Conservation (phyloP, 2,329 filamentous ascomycete genomes). For the Chlorencoelia australis region DNA sequence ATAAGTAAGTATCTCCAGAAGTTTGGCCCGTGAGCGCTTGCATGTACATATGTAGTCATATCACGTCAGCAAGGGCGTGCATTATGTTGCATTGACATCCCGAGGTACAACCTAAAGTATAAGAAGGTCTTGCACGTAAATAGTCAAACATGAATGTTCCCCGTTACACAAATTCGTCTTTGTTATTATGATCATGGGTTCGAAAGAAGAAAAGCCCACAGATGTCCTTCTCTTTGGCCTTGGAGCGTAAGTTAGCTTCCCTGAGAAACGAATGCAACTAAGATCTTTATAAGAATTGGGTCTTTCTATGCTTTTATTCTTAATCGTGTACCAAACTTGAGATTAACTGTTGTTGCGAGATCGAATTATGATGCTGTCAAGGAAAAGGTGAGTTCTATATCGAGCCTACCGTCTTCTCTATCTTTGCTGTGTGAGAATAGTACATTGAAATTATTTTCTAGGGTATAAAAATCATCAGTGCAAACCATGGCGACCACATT, state of each 20-base stretch:
- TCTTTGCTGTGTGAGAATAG: constrained; percentile 10
- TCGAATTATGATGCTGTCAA: constrained; percentile 49
- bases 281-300: constrained; percentile 34
- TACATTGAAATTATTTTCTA: constrained; percentile 10
- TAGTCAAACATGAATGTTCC: no score
- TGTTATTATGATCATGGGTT: no score
- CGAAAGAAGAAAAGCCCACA: background rate
- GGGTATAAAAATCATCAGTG: constrained; percentile 42
- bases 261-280: background rate
- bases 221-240: constrained; percentile 5
- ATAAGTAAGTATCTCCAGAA: no score
- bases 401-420: no score
- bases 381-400: constrained; percentile 32
- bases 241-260: background rate
- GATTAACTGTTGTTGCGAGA: constrained; percentile 50
- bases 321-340: constrained; percentile 32
- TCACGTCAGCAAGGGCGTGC: no score
- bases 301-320: constrained; percentile 49
- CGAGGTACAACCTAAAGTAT: no score
- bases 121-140: no score
- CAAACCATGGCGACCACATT: constrained; percentile 43
- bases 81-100: no score
- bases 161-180: no score
- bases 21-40: no score
- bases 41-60: no score